Evolutionary conservation across 202 grass and related monocot species (phyloP).

Genomic region (Carex sylvatica): DNA sequence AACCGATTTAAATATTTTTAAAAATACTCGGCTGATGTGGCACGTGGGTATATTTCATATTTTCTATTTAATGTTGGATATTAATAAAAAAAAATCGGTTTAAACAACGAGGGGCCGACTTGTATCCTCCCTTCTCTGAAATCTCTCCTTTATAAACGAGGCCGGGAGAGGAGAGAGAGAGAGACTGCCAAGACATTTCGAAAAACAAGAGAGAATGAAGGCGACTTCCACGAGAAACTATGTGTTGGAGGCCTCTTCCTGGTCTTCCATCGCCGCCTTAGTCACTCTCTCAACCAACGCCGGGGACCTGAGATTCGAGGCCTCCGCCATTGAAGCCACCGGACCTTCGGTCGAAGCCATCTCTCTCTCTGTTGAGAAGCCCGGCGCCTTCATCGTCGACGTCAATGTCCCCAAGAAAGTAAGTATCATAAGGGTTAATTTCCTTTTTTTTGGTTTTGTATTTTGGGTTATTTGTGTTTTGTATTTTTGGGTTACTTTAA

Average conservation of each 20-base stretch:
- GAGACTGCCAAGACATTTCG: too few relatives aligned
- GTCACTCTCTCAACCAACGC: constrained; percentile 33
- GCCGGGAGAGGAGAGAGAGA: too few relatives aligned
- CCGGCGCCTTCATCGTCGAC: constrained; percentile 71
- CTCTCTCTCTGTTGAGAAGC: constrained; percentile 77
- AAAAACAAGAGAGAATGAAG: constrained; percentile 39
- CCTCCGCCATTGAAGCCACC: constrained; percentile 62
- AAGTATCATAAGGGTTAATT: neutral
- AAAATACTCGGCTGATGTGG: too few relatives aligned
- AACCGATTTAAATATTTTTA: too few relatives aligned
- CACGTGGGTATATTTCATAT: too few relatives aligned
- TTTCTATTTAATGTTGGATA: too few relatives aligned
- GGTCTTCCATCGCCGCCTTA: constrained; percentile 19
- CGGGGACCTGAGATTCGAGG: constrained; percentile 66
- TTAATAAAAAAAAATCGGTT: too few relatives aligned
- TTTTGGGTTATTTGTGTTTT: neutral
- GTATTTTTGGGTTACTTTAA: neutral
- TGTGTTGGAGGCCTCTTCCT: neutral
- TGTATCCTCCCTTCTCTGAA: too few relatives aligned
- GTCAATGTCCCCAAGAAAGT: constrained; percentile 55
- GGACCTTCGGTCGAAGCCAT: constrained; percentile 69
- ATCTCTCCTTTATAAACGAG: too few relatives aligned
- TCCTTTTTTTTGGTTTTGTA: neutral
- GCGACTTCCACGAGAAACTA: constrained; percentile 18
- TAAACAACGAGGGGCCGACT: too few relatives aligned